These are phyloP conservation scores for Pseudocercospora ulei DNA, from an alignment of 2,329 filamentous ascomycete genomes.

Conservation along the genomic window DNA sequence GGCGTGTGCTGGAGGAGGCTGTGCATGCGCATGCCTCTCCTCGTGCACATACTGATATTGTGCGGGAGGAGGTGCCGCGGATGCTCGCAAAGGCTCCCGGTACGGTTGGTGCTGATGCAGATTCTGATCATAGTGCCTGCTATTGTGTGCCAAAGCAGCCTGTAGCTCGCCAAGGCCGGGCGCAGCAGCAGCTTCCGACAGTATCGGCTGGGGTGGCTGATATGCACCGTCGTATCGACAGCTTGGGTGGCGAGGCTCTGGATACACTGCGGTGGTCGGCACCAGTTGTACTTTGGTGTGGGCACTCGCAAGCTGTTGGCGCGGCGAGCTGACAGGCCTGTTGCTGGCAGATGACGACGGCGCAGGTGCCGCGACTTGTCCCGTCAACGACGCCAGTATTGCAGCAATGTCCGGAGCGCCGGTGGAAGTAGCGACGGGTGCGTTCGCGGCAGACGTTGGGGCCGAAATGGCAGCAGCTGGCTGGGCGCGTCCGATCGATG, in stretches of 20 bases:
- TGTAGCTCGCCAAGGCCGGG: constrained; percentile 13
- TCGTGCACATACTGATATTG: constrained; percentile 26
- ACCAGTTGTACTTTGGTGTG: constrained; percentile 5
- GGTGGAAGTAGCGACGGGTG: constrained; percentile 8
- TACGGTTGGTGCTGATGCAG: constrained; percentile 23
- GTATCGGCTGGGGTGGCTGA: constrained; percentile 7
- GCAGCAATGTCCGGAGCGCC: constrained; percentile 28
- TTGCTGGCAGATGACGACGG: constrained; percentile 16
- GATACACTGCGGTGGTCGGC: constrained; percentile 6
- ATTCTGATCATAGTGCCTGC: constrained; percentile 22
- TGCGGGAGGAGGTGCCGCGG: constrained; percentile 19
- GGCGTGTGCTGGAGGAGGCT: constrained; percentile 12
- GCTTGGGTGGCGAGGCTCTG: constrained; percentile 13
- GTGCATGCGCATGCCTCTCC: constrained; percentile 21
- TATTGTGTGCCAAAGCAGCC: constrained; percentile 20
- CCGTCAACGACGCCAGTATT: constrained; percentile 27
- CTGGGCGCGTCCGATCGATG: constrained; percentile 21
- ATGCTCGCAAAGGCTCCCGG: constrained; percentile 11
- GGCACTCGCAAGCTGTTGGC: constrained; percentile 11
- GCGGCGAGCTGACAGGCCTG: constrained; percentile 17
- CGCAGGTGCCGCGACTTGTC: constrained; percentile 16
- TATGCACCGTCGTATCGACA: constrained; percentile 16
- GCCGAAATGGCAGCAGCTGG: constrained; percentile 6
- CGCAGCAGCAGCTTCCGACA: constrained; percentile 7
- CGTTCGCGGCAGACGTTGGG: background rate